A percentile compares a stretch with the other conserved stretches of the same genome.
phyloP scores from a whole-genome alignment of 2,329 filamentous ascomycete genomes.

The Amphichorda felina region DNA sequence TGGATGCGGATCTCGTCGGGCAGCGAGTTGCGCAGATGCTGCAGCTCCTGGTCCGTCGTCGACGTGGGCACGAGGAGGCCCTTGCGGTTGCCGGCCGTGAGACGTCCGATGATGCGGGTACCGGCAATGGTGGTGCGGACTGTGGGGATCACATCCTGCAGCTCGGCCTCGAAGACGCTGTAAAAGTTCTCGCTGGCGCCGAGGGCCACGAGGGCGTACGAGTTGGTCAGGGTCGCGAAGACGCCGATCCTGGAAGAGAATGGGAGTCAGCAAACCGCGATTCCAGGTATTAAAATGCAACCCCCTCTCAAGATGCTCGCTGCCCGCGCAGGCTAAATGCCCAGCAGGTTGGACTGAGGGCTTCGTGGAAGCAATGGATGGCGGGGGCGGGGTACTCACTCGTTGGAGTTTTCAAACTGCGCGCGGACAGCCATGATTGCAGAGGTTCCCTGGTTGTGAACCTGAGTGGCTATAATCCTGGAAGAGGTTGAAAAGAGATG shows the following conservation, averaged over 20 bases:
- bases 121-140: slow-evolving; percentile 94
- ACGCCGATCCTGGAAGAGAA: slow-evolving; percentile 65
- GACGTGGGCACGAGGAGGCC: slow-evolving; percentile 92
- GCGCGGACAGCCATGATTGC: slow-evolving; percentile 53
- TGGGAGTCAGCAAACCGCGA: not conserved
- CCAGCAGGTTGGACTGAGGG: too few relatives aligned
- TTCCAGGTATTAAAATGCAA: not conserved
- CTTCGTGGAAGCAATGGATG: too few relatives aligned
- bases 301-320: too few relatives aligned
- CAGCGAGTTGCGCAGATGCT: slow-evolving; percentile 90
- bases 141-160: slow-evolving; percentile 95
- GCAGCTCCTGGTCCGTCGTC: slow-evolving; percentile 95
- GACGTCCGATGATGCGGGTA: slow-evolving; percentile 86
- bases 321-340: too few relatives aligned
- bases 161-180: slow-evolving; percentile 92
- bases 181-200: slow-evolving; percentile 99
- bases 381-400: slow-evolving; percentile 42
- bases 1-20: slow-evolving; percentile 90
- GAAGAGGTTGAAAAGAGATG: not conserved
- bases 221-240: slow-evolving; percentile 93
- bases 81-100: slow-evolving; percentile 94
- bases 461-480: not conserved
- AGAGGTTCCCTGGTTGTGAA: not conserved
- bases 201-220: slow-evolving; percentile 86
- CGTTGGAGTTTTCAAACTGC: slow-evolving; percentile 84